Conservation (phyloP, 2,329 filamentous ascomycete genomes). For the Alternaria sp. region DNA sequence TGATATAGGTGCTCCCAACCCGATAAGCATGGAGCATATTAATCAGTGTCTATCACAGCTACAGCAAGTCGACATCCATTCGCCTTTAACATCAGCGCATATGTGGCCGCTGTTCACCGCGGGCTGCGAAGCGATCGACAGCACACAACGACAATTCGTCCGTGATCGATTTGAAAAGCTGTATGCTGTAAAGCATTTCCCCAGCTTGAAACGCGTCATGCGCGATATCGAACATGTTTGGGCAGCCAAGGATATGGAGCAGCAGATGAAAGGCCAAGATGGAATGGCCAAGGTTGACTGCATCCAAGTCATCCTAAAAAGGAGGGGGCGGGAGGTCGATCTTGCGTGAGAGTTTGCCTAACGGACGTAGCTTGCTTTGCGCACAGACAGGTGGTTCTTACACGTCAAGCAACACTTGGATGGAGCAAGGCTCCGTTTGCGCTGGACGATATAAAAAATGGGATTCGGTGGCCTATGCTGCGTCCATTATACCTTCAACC, state of each 20-base stretch:
- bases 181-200: conserved; percentile 31
- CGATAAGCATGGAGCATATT: conserved; percentile 37
- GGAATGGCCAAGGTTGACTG: conserved; percentile 41
- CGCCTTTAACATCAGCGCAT: conserved; percentile 35
- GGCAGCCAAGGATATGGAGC: conserved; percentile 35
- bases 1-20: conserved; percentile 38
- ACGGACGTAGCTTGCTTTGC: too few species aligned
- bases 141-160: conserved; percentile 32
- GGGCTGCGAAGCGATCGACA: conserved; percentile 35
- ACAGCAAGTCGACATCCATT: conserved; percentile 20
- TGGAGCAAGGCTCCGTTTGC: too few species aligned
- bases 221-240: conserved; percentile 40
- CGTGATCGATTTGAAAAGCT: conserved; percentile 31
- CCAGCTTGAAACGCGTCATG: conserved; percentile 32
- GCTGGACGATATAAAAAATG: too few species aligned
- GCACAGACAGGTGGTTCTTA: too few species aligned
- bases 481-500: background rate
- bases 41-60: conserved; percentile 29
- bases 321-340: conserved; percentile 37
- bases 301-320: conserved; percentile 37
- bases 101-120: conserved; percentile 44
- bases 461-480: background rate
- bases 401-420: too few species aligned
- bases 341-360: conserved; percentile 23
- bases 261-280: conserved; percentile 24